Evolutionary conservation across 495 filamentous ascomycete genomes (phyloP).

Genomic region (Penicillium cosmopolitanum): DNA sequence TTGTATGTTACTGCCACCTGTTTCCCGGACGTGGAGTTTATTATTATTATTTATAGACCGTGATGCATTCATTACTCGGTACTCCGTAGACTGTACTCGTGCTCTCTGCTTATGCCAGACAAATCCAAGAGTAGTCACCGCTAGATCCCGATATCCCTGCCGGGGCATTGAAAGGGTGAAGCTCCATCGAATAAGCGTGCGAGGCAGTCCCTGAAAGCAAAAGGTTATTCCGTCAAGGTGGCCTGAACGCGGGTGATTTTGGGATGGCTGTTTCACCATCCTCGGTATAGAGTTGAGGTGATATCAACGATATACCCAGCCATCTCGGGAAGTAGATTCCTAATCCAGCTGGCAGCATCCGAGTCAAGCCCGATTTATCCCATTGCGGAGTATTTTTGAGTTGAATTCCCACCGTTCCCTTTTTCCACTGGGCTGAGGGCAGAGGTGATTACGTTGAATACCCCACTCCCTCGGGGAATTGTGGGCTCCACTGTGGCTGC

Average conservation of each 20-base stretch:
- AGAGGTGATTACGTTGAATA: neutral
- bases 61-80: too few species aligned
- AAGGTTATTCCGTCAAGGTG: neutral
- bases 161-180: neutral
- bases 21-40: too few species aligned
- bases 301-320: neutral
- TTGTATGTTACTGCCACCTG: too few species aligned
- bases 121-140: too few species aligned
- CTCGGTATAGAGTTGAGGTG: neutral
- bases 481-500: constrained; percentile 1
- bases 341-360: neutral
- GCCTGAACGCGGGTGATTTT: neutral
- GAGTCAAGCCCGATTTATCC: neutral
- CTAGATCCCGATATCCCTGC: too few species aligned
- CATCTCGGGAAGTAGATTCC: neutral
- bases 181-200: neutral
- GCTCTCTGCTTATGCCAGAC: too few species aligned
- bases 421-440: too few species aligned
- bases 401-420: too few species aligned
- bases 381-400: too few species aligned
- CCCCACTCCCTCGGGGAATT: neutral
- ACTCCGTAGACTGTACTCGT: too few species aligned
- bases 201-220: neutral
- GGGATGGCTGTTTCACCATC: neutral
- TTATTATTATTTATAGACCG: too few species aligned